Base-by-base conservation (phyloP, 1,139 yeast genomes). In the Candida sp. region DNA sequence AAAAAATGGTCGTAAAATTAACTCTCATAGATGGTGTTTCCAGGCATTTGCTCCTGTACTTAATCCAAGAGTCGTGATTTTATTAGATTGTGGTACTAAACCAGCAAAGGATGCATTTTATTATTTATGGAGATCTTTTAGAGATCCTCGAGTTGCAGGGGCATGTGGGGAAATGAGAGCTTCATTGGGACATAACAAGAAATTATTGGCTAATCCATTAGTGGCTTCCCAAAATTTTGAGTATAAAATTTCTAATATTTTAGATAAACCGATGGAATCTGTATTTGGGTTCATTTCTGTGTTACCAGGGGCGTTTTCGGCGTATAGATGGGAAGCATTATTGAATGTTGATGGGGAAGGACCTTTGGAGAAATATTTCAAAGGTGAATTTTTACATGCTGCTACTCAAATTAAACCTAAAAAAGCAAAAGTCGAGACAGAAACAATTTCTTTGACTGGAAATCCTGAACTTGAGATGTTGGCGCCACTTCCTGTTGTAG, bases 181-280 rank as follows among this genome's bases (percentile, higher is more conserved):
- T 2, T 74, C 83, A 47, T 68, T 85, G 45, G 93, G 95, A 5
- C 73, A 70, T 4, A 76, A 75, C 5, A 73, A 73, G 44, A 64
- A 66, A 43, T 70, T 83, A 44, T 70, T 87, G 40, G 58, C 77
- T 22, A 87, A 87, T 57, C 95, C 95, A 4, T 64, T 87, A 40
- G 91, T 87, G 7, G 91, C 95, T 0, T 88, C 93, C 0, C 95
- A 87, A 57, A 87, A 87, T 57, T 87, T 87, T 58, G 95, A 87
- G 61, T 87, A 87, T 63, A 87, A 87, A 60, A 85, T 85, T 63
- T 84, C 93, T 15, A 87, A 87, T 59, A 83, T 87, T 50, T 72
- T 87, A 49, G 95, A 87, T 66, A 87, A 87, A 60, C 95, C 95
- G 0, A 79, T 85, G 76, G 95, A 87, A 60, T 80, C 88, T 29